Conservation (phyloP, 2,329 filamentous ascomycete genomes). For the Incumbomyces delicatus region DNA sequence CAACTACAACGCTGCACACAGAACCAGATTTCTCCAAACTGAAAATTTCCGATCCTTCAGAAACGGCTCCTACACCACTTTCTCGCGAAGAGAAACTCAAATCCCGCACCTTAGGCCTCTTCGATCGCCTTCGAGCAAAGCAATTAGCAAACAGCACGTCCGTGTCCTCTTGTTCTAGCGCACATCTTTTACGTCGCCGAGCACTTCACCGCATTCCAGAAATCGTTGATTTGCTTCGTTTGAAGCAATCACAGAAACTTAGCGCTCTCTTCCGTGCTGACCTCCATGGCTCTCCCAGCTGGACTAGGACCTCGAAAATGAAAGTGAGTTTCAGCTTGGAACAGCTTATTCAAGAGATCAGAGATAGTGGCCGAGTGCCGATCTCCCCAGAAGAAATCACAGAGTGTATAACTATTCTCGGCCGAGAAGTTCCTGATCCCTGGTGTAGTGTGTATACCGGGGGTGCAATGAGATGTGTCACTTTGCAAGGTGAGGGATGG, state of each 20-base stretch:
- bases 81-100: slow-evolving; percentile 28
- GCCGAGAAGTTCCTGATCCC: slow-evolving; percentile 37
- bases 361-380: slow-evolving; percentile 51
- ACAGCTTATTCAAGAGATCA: slow-evolving; percentile 53
- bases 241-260: slow-evolving; percentile 41
- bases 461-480: slow-evolving; percentile 16
- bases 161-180: slow-evolving; percentile 37
- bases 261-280: slow-evolving; percentile 18
- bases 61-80: slow-evolving; percentile 21
- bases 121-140: slow-evolving; percentile 68
- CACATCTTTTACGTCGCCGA: slow-evolving; percentile 50
- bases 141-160: slow-evolving; percentile 43
- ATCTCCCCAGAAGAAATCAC: slow-evolving; percentile 41
- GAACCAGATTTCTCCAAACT: slow-evolving; percentile 11
- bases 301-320: slow-evolving; percentile 35
- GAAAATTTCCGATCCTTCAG: slow-evolving; percentile 12
- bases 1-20: slow-evolving; percentile 8
- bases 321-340: slow-evolving; percentile 57
- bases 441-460: slow-evolving; percentile 39
- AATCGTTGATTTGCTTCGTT: slow-evolving; percentile 56
- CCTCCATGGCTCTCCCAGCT: slow-evolving; percentile 21
- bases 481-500: slow-evolving; percentile 15
- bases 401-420: slow-evolving; percentile 39
- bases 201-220: slow-evolving; percentile 61
- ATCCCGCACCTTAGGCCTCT: slow-evolving; percentile 40